Base-by-base conservation (phyloP, 179 eudicot species). In the Corrigiola litoralis region DNA sequence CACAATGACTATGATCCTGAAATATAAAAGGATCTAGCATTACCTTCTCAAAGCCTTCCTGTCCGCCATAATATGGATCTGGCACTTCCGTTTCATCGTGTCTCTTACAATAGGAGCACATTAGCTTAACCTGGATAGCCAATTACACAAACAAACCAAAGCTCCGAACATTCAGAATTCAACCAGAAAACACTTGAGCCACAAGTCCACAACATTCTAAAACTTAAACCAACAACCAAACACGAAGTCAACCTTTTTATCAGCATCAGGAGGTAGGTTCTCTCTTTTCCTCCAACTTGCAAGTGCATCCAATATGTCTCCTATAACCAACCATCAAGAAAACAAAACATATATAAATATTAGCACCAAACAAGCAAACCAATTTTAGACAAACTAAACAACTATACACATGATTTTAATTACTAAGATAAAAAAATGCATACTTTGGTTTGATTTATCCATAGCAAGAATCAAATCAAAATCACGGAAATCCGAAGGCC, bases 401-500 rank as follows among this genome's bases (percentile, higher is more conserved):
- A n/a, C n/a, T n/a, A n/a, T n/a, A n/a, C n/a, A n/a, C n/a, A 51
- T 27, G 12, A 51, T 17, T 34, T 29, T 10, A 50, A 25, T 10
- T 25, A 50, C 14, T 21, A n/a, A 25, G 20, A 12, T 37, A 38
- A 56, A 20, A 53, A 58, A 31, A 55, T 48, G 20, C 70, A 56
- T 62, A 90, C 97, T 86, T 84, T 69, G 84, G 63, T 94, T 94
- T 58, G 90, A 85, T 74, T 78, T 80, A 57, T 94, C 99, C 97
- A 94, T 94, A 9, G 99, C 97, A 79, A 90, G 95, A 86, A 94
- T 94, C 14, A 94, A 85, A 86, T 94, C 94, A 79, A 86, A 94
- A 63, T 87, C 94, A 56, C 51, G 79, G 58, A 94, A 94, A 81
- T 94, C 99, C 24, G 96, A 80, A 0, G 96, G 81, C 59, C 75